Evolutionary conservation across 164 flowering plant species (phyloP).

Genomic region (Chimonanthus salicifolius): DNA sequence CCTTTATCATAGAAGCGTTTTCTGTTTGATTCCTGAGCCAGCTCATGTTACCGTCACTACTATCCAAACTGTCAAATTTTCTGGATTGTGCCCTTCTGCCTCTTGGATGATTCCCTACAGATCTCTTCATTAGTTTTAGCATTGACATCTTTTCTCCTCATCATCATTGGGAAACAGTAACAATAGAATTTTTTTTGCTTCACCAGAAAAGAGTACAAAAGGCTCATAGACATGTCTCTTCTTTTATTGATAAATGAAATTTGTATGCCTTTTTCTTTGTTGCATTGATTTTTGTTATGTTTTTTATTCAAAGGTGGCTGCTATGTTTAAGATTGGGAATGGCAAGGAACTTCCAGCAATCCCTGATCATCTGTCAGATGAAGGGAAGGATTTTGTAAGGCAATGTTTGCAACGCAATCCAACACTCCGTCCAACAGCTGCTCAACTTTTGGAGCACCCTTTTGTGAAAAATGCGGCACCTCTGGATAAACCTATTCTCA

Average conservation of each 20-base stretch:
- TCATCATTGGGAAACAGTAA: too few species aligned
- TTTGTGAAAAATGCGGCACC: constrained; percentile 79
- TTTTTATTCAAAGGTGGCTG: constrained; percentile 56
- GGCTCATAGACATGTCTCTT: too few species aligned
- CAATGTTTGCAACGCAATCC: constrained; percentile 84
- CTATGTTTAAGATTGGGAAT: constrained; percentile 93
- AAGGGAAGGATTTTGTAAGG: constrained; percentile 80
- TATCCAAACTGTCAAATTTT: too few species aligned
- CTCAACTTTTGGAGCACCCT: constrained; percentile 78
- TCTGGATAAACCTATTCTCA: constrained; percentile 39
- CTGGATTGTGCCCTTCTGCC: too few species aligned
- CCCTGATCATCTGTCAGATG: constrained; percentile 84
- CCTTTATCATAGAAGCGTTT: too few species aligned
- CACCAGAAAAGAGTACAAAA: too few species aligned
- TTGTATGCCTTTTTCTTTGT: background rate
- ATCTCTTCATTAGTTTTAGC: too few species aligned
- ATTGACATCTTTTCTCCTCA: too few species aligned
- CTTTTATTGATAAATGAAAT: background rate
- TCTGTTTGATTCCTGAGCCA: too few species aligned
- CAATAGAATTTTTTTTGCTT: too few species aligned
- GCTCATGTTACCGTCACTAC: too few species aligned
- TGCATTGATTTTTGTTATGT: constrained; percentile 13
- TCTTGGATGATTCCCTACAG: too few species aligned
- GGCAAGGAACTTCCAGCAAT: constrained; percentile 88
- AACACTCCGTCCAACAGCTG: constrained; percentile 71